phyloP scores from a whole-genome alignment of 768 basidiomycete species.

The Xerocomus spinulosus region DNA sequence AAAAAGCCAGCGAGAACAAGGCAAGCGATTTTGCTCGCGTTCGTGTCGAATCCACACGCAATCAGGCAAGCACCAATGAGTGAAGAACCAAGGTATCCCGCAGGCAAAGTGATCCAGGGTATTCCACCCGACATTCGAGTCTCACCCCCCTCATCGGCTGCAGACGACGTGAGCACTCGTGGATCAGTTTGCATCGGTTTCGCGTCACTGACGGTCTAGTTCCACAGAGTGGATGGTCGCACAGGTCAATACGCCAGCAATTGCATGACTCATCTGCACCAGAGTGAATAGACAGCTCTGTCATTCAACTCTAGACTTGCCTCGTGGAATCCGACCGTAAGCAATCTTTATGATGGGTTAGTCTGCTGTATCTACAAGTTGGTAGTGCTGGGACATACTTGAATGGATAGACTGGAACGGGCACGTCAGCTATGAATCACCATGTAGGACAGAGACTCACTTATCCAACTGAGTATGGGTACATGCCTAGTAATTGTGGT shows the following conservation, averaged over 20 bases:
- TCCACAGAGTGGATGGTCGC: slow-evolving; percentile 83
- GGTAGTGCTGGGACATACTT: slow-evolving; percentile 53
- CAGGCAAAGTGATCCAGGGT: slow-evolving; percentile 73
- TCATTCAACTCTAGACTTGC: slow-evolving; percentile 33
- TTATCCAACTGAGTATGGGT: slow-evolving; percentile 64
- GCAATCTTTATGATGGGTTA: slow-evolving; percentile 44
- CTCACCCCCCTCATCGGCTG: slow-evolving; percentile 84
- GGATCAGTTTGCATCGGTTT: background rate
- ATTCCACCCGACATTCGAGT: slow-evolving; percentile 88
- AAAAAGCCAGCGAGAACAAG: slow-evolving; percentile 82
- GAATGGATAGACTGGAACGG: slow-evolving; percentile 74
- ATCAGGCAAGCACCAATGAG: slow-evolving; percentile 86
- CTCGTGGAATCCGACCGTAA: slow-evolving; percentile 89
- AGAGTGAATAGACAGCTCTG: background rate
- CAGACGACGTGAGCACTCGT: slow-evolving; percentile 7
- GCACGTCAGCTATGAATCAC: slow-evolving; percentile 9
- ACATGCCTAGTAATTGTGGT: slow-evolving; percentile 59
- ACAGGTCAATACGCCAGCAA: slow-evolving; percentile 76
- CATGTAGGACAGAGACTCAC: slow-evolving; percentile 39
- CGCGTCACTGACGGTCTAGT: slow-evolving; percentile 66
- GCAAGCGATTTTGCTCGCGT: slow-evolving; percentile 81
- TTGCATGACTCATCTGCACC: slow-evolving; percentile 78
- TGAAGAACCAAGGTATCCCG: slow-evolving; percentile 82
- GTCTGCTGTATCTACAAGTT: background rate
- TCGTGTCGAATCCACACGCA: slow-evolving; percentile 83